Percentiles rank a stretch among this genome's conserved stretches.
Conservation (phyloP, 2,329 filamentous ascomycete species). For the Pseudogymnoascus sp. region DNA sequence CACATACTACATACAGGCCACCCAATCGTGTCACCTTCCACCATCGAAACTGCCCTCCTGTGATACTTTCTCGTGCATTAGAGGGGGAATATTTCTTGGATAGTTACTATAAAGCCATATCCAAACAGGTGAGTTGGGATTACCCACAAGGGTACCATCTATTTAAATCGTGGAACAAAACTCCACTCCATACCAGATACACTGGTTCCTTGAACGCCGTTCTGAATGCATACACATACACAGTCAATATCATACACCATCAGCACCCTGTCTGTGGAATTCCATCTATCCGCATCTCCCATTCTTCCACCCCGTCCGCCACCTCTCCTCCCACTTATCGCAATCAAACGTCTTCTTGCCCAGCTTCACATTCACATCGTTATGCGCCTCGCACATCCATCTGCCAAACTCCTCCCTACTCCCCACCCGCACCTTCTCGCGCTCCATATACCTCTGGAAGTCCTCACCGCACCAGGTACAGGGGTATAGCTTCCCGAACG, state of each 20-base stretch:
- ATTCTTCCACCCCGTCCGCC: conserved; percentile 81
- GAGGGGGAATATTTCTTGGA: neutral
- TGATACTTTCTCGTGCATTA: neutral
- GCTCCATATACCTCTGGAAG: conserved; percentile 73
- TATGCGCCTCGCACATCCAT: conserved; percentile 83
- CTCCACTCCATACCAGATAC: neutral
- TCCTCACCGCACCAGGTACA: conserved; percentile 95
- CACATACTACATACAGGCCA: neutral
- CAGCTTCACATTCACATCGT: conserved; percentile 80
- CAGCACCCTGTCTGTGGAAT: neutral
- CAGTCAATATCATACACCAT: neutral
- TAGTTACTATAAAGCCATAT: neutral
- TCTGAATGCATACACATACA: neutral
- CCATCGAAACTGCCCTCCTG: neutral
- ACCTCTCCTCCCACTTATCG: conserved; percentile 82
- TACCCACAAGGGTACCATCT: neutral
- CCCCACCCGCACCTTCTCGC: conserved; percentile 49
- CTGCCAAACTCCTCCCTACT: conserved; percentile 64
- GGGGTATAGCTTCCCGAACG: conserved; percentile 84
- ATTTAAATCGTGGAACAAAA: neutral
- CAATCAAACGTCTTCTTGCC: conserved; percentile 92
- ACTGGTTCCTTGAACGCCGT: neutral
- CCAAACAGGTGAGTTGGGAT: neutral
- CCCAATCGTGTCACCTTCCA: neutral
- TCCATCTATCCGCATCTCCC: conserved; percentile 30